phyloP scores from a whole-genome alignment of 495 filamentous ascomycete species.

The Aspergillus affinis region DNA sequence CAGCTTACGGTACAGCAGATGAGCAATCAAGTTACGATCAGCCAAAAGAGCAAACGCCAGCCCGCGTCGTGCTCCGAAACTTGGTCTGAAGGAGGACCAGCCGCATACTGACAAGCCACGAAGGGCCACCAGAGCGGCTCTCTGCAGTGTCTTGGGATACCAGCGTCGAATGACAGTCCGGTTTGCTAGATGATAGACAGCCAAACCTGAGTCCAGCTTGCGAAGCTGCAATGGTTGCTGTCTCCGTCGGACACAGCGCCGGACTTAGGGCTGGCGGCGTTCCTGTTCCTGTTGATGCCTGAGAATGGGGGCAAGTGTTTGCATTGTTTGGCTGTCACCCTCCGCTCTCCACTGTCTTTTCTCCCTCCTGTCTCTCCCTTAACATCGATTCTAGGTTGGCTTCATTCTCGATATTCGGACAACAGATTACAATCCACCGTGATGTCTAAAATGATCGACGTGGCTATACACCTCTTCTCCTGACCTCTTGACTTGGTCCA shows the following conservation, averaged over 20 bases:
- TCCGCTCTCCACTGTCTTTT: not conserved
- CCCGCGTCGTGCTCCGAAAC: not conserved
- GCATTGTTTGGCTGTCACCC: constrained; percentile 13
- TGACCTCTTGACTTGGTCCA: not conserved
- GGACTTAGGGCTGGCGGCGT: not conserved
- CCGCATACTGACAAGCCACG: not conserved
- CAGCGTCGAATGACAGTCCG: not conserved
- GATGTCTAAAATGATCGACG: not conserved
- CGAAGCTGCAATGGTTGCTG: not conserved
- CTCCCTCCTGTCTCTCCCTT: too few species aligned
- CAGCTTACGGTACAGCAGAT: too few species aligned
- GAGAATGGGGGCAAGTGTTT: constrained; percentile 15
- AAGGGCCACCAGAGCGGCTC: not conserved
- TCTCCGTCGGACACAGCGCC: not conserved
- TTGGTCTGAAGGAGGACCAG: not conserved
- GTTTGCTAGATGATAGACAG: not conserved
- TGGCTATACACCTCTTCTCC: not conserved
- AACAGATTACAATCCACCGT: not conserved
- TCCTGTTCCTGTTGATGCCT: constrained; percentile 6
- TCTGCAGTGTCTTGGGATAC: not conserved
- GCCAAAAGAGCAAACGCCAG: not conserved
- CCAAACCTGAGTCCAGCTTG: too few species aligned
- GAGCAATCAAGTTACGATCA: too few species aligned
- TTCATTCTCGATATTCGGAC: too few species aligned
- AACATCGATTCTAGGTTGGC: too few species aligned